Evolutionary conservation across 495 filamentous ascomycete genomes (phyloP), one percentile per base, ranked within the genome.

Genomic region (Patellaria atrata): DNA sequence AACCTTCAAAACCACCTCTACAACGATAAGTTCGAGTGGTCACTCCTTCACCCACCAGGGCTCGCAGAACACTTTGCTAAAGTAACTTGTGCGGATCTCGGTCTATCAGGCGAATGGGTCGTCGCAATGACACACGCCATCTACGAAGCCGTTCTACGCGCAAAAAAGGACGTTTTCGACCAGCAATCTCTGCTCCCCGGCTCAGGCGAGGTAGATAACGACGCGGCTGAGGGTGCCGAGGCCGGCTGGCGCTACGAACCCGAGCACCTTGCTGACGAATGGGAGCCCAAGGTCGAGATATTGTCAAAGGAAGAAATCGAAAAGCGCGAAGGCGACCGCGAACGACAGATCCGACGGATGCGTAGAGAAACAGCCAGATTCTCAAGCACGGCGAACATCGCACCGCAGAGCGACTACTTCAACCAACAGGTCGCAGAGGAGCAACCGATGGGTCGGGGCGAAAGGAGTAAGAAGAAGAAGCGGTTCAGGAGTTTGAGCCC

Each of bases 21-120:
- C 57, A 87, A 80, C 3, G 89, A 99, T 65, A 92, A 82, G 54
- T 96, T 99, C 45, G 89, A 99, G 53, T 99, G 89, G 89, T 94
- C 89, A 12, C 64, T 99, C 3, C 69, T 94, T 6, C 84, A 94
- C 51, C 84, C 85, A 3, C 76, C 81, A 1, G 85, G 91, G 10
- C 78, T 89, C 35, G 82, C 89, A 7, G 89, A 99, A 55, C 70
- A 75, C 24, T 96, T 96, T 56, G 91, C 89, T 28, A 80, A 81
- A 47, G 67, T 80, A 37, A 94, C 89, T 0, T 93, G 86, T 55
- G 79, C 85, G 8, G 89, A 99, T 52, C 57, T 96, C 3, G 85
- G 85, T 21, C 66, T 99, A 14, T 60, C 71, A 25, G 85, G 83
- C 35, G 89, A 99, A 63, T 99, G 92, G 80, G 72, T 94, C 5